These are phyloP conservation scores for Pyropia haitanensis DNA, from an alignment of 23 red algal genomes.

Conservation along the genomic window DNA sequence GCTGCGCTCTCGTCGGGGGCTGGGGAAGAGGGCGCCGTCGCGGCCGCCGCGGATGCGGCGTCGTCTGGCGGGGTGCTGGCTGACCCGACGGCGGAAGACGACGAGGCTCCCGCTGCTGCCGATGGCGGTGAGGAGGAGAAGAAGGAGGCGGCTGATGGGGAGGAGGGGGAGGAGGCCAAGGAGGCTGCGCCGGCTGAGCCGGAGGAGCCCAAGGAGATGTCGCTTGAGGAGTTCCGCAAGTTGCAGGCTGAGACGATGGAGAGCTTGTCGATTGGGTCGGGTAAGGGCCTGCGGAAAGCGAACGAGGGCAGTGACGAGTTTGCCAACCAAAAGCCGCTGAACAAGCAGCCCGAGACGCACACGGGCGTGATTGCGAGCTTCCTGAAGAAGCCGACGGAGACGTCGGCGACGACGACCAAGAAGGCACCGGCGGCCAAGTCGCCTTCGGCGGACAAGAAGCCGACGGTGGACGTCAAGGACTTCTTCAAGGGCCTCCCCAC, in stretches of 20 bases:
- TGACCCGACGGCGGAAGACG: background rate
- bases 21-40: background rate
- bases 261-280: background rate
- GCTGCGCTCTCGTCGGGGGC: background rate
- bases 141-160: too few relatives aligned
- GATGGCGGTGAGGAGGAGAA: too few relatives aligned
- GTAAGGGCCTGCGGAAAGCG: background rate
- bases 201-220: background rate
- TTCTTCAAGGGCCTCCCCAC: background rate
- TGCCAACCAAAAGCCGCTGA: background rate
- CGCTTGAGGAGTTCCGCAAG: background rate
- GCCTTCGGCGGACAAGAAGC: background rate
- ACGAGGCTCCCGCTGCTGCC: background rate
- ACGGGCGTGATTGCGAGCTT: background rate
- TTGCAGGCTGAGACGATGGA: slow-evolving; percentile 1
- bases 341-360: slow-evolving; percentile 3
- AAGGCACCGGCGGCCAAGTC: background rate
- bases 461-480: background rate
- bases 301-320: background rate
- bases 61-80: background rate
- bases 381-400: background rate
- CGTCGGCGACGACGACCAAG: background rate
- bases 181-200: background rate
- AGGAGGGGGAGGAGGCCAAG: background rate
- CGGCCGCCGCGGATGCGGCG: background rate